These are phyloP conservation scores for Boeremia exigua DNA, from an alignment of 2,329 filamentous ascomycete species.

Conservation along the genomic window DNA sequence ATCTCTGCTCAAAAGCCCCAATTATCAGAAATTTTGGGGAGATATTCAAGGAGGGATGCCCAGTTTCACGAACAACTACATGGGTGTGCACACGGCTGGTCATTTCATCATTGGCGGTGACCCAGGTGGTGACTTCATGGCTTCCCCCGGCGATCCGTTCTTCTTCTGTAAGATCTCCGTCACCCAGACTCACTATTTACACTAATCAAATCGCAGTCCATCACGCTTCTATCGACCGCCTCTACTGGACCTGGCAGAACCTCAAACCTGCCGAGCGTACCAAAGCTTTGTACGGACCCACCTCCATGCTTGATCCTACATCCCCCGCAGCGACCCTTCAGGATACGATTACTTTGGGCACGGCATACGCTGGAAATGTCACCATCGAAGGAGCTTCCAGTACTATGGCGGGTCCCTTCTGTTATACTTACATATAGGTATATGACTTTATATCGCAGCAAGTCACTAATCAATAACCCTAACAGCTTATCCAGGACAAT, in stretches of 20 bases:
- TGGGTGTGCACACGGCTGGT: constrained; percentile 55
- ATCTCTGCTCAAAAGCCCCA: constrained; percentile 19
- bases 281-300: constrained; percentile 50
- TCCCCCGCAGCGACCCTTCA: constrained; percentile 54
- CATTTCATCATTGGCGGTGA: constrained; percentile 57
- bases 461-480: too few species aligned
- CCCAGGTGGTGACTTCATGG: constrained; percentile 54
- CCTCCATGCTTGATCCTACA: constrained; percentile 51
- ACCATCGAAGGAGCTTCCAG: constrained; percentile 51
- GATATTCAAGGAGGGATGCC: constrained; percentile 45
- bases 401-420: constrained; percentile 54
- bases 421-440: constrained; percentile 52
- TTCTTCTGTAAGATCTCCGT: constrained; percentile 46
- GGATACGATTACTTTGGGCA: constrained; percentile 50
- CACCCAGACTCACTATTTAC: too few species aligned
- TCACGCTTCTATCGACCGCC: constrained; percentile 53
- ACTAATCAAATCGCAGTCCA: constrained; percentile 37
- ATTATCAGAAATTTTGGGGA: constrained; percentile 41
- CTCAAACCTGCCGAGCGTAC: constrained; percentile 47
- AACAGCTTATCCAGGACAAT: too few species aligned
- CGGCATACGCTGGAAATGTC: constrained; percentile 39
- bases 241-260: constrained; percentile 60
- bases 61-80: constrained; percentile 43
- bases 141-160: constrained; percentile 54
- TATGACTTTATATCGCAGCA: too few species aligned